Evolutionary conservation across 1,284 basidiomycete species (phyloP), one percentile per base, ranked within the genome.

Genomic region (Sanghuangporus weigelae): DNA sequence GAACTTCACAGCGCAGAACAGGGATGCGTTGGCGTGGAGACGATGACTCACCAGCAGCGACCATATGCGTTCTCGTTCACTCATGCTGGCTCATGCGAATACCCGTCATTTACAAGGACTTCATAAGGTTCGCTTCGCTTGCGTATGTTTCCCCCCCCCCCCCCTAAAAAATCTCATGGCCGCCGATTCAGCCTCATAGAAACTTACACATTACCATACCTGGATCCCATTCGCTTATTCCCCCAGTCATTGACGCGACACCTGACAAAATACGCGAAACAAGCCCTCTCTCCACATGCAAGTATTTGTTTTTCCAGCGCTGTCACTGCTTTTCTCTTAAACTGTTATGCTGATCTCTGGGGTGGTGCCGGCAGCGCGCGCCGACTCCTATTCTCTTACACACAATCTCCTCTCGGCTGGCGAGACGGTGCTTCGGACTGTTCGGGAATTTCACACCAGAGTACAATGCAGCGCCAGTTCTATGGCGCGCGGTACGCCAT

Each of bases 21-120:
- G 63, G 67, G 39, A 46, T 36, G 12, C 51, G 42, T 48, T 53
- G 72, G 14, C 69, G 71, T 21, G 69, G 67, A 51, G 80, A 82
- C 66, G 86, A 89, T 46, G 44, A 46, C 68, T 76, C 77, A 12
- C 84, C 84, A 14, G 76, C 79, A 46, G 84, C 81, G 66, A 89
- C 83, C 38, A 76, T 93, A 49, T 84, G 84, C 12, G 77, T 92
- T 51, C 76, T 95, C 3, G 76, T 90, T 19, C 71, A 93, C 5
- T 87, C 84, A 1, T 89, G 89, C 67, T 94, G 92, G 92, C 84
- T 83, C 31, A 71, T 95, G 71, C 81, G 93, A 19, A 73, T 94
- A 38, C 93, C 93, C 0, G 77, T 91, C 5, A 78, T 90, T 67
- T 89, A 89, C 70, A 81, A 80, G 67, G 92, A 95, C 70, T 81